A percentile compares a stretch with the other conserved stretches of the same genome.
Evolutionary conservation across 2,329 filamentous ascomycete genomes (phyloP).

Genomic region (Metarhizium humberi): DNA sequence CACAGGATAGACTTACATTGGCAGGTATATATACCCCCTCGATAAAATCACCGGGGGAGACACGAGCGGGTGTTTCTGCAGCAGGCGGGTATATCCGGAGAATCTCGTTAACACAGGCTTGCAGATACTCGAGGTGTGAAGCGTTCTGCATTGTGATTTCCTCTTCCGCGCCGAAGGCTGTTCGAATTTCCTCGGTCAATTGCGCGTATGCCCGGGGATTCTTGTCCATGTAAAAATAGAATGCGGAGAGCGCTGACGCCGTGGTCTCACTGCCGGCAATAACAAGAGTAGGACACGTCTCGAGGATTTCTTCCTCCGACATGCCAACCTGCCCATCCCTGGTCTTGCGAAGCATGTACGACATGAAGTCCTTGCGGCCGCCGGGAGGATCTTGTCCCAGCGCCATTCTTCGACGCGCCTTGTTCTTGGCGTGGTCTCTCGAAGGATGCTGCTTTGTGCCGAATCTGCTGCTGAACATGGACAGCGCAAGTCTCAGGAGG

Average conservation of each 20-base stretch:
- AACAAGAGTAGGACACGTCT: constrained; percentile 14
- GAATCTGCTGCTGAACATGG: neutral
- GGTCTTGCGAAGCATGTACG: constrained; percentile 21
- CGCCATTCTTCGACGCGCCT: constrained; percentile 12
- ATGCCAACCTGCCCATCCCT: constrained; percentile 21
- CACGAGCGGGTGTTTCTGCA: constrained; percentile 17
- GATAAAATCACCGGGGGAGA: constrained; percentile 22
- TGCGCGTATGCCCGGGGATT: constrained; percentile 20
- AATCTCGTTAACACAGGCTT: constrained; percentile 31
- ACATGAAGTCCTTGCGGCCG: constrained; percentile 13
- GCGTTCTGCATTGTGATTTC: constrained; percentile 28
- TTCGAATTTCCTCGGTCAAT: constrained; percentile 25
- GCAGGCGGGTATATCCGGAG: constrained; percentile 30
- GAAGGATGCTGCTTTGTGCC: neutral
- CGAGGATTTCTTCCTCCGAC: constrained; percentile 22
- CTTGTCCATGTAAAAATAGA: constrained; percentile 19
- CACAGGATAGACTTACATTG: constrained; percentile 16
- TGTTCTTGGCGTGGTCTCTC: constrained; percentile 14
- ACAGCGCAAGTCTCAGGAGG: neutral
- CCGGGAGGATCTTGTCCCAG: constrained; percentile 12
- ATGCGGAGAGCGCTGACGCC: constrained; percentile 19
- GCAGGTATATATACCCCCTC: constrained; percentile 24
- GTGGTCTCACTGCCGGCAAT: constrained; percentile 25
- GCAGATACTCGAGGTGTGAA: constrained; percentile 23
- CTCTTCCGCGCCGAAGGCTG: constrained; percentile 20